phyloP scores from a whole-genome alignment of 129 eudicot species.

The Flaveria robusta region DNA sequence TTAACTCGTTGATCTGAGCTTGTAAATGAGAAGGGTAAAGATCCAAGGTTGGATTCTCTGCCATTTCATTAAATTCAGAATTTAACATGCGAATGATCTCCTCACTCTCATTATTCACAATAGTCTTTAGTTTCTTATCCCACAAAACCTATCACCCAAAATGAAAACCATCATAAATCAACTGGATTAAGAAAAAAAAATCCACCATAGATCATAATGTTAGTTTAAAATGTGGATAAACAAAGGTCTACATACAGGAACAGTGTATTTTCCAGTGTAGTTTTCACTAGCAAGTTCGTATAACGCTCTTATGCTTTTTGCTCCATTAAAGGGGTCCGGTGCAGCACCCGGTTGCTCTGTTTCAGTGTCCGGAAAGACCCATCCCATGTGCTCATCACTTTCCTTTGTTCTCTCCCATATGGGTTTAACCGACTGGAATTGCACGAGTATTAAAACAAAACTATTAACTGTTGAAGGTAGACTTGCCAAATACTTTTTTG shows the following conservation, averaged over 20 bases:
- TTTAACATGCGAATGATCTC: constrained; percentile 90
- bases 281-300: constrained; percentile 84
- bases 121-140: constrained; percentile 81
- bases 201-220: neutral
- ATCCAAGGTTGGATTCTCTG: constrained; percentile 68
- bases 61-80: constrained; percentile 79
- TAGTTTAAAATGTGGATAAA: neutral
- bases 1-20: constrained; percentile 64
- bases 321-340: constrained; percentile 75
- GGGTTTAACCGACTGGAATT: constrained; percentile 73
- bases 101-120: constrained; percentile 86
- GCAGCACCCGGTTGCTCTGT: constrained; percentile 81
- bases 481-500: no score
- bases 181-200: neutral
- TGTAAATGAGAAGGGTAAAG: constrained; percentile 75
- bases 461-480: neutral
- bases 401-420: constrained; percentile 93
- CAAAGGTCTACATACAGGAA: constrained; percentile 63
- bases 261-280: constrained; percentile 87
- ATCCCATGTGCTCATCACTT: constrained; percentile 89
- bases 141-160: constrained; percentile 65
- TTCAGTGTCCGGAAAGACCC: constrained; percentile 78
- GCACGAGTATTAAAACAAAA: neutral
- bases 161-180: constrained; percentile 16
- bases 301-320: constrained; percentile 69